Evolutionary conservation across 495 filamentous ascomycete genomes (phyloP), one percentile per base, ranked within the genome.

Genomic region (Talaromyces wortmannii): DNA sequence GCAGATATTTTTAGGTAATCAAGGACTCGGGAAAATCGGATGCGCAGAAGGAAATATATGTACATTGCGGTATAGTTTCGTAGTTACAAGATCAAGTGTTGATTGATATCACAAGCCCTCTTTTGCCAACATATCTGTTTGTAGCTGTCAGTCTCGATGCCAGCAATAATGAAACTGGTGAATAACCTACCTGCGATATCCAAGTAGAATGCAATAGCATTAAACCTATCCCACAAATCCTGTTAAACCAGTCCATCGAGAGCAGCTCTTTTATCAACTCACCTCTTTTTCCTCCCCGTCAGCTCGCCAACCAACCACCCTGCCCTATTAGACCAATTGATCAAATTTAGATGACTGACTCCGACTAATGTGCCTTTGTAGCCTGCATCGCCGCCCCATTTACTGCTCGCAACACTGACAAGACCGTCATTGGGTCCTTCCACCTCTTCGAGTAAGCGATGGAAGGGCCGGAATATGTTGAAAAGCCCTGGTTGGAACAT

Each of bases 341-440:
- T 98, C 51, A 96, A 73, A 61, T 96, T 91, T 5, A 97, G 71
- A 70, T 98, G 94, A 67, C 85, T 95, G 31, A 95, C 90, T 8
- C 82, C 83, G 5, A 91, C 69, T n/a, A 98, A 67, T 3, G 94
- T 97, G 4, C 94, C 94, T 66, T 92, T 89, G 66, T 97, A 97
- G 16, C 71, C 71, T 3, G 57, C 12, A 16, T 74, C 66, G 1
- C 78, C 79, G n/a, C 94, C 94, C 91, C 92, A 97, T 61, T 80
- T 78, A 58, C 86, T 86, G 62, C 91, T 96, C 7, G 78, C 70
- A 29, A 97, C 90, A 63, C 89, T 95, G 15, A 98, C 94, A 5
- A 98, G 79, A 0, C 94, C 94, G 59, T 98, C 94, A 66, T 98
- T 98, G 1, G 84, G 81, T 0, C 91, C 92, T 70, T 97, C 94